A percentile compares a stretch with the other conserved stretches of the same genome.
phyloP scores from a whole-genome alignment of 2,329 filamentous ascomycete genomes.

The Lecanicillium sp. region DNA sequence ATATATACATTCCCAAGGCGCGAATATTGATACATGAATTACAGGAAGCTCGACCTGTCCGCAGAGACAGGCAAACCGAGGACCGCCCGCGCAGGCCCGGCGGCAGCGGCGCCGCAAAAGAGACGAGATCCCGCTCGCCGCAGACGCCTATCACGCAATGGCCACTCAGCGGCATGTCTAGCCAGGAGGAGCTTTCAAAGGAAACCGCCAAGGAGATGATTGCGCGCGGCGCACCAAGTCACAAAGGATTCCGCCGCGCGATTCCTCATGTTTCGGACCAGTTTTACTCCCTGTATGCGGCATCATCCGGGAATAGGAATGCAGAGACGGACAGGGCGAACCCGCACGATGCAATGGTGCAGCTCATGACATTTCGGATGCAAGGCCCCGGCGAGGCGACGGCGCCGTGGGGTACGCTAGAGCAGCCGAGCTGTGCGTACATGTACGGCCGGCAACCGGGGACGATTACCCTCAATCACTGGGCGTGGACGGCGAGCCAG shows the following conservation, averaged over 20 bases:
- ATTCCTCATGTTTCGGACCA: conserved; percentile 48
- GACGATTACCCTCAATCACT: conserved; percentile 65
- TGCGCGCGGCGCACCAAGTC: conserved; percentile 47
- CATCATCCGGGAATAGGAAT: conserved; percentile 33
- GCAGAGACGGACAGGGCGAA: conserved; percentile 40
- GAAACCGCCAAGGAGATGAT: conserved; percentile 50
- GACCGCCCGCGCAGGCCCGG: conserved; percentile 1
- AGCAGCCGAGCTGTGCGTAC: conserved; percentile 66
- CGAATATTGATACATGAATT: too few relatives aligned
- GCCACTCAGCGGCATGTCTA: conserved; percentile 46
- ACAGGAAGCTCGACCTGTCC: too few relatives aligned
- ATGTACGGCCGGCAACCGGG: conserved; percentile 59
- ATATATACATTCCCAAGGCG: too few relatives aligned
- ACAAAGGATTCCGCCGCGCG: conserved; percentile 45
- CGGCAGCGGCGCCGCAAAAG: too few relatives aligned
- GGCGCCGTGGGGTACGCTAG: conserved; percentile 61
- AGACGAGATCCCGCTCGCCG: background rate
- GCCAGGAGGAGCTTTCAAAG: conserved; percentile 42
- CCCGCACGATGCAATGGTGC: conserved; percentile 47
- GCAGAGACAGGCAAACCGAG: too few relatives aligned
- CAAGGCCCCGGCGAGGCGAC: conserved; percentile 33
- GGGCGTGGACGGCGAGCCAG: conserved; percentile 52
- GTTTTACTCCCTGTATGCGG: conserved; percentile 50
- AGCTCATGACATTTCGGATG: conserved; percentile 49
- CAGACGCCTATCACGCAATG: conserved; percentile 39